Base-by-base conservation (phyloP, 2,329 filamentous ascomycete species). In the Dactylonectria macrodidyma region DNA sequence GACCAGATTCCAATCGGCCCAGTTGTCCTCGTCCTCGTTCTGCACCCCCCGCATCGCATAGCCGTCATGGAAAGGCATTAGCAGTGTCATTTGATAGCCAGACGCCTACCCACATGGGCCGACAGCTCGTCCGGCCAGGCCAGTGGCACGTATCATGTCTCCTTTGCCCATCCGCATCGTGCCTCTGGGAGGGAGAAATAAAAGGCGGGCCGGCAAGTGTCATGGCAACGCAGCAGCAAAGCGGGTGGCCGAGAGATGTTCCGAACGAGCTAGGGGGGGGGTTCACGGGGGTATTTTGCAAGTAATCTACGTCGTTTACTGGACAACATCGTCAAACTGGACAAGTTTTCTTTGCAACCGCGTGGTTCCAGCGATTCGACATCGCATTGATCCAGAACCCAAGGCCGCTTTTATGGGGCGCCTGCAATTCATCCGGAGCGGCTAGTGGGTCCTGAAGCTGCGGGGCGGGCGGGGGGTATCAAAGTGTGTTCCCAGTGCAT, bases 381-480 rank as follows among this genome's bases (percentile, higher is more conserved):
- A 58, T 67, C 48, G 61, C 60, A 68, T 64, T 59, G 67, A 67
- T 61, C 64, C 67, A 62, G 56, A 22, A 33, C 41, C 62, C 54
- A 67, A 66, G 72, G 70, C 71, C 71, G 73, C 66, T 62, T 70
- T 67, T 67, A 67, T 72, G 75, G 73, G 72, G 73, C 65, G 59
- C 22, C 51, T 67, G 72, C 66, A 71, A 76, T 76, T 76, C 74
- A 76, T 52, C 74, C 74, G 74, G 74, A 67, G 65, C 62, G 51
- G 59, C 41, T 41, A 65, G 62, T 69, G 67, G 72, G 62, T 62
- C 62, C 65, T 7, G 26, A 30, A 30, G 50, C 30, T 47, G 34
- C 38, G 36, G 52, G 41, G 30, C 41, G 16, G 46, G 30, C 26
- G 55, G 38, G 47, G n/a, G 8, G 57, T 16, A 48, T 10, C 19